Percentiles rank a stretch among this genome's conserved stretches.
Evolutionary conservation across 768 basidiomycete species (phyloP).

Genomic region (Thelephora ganbajun): DNA sequence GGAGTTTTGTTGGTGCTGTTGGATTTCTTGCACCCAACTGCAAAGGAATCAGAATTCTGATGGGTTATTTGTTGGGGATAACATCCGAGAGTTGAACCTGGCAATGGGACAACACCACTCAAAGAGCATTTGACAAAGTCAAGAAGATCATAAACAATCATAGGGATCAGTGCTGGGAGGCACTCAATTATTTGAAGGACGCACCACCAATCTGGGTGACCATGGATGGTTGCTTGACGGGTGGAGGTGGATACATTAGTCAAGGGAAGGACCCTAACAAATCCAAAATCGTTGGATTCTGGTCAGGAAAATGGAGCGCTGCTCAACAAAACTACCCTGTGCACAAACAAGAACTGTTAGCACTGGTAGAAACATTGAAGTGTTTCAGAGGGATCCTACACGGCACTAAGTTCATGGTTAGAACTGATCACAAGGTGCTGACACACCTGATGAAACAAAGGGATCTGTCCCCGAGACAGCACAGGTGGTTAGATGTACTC

Average conservation of each 20-base stretch:
- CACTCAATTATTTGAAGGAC: conserved; percentile 12
- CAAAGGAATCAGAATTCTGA: conserved; percentile 20
- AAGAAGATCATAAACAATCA: too few relatives aligned
- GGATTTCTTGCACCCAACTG: conserved; percentile 22
- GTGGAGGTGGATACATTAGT: conserved; percentile 10
- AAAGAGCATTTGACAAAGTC: conserved; percentile 19
- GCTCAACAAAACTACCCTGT: conserved; percentile 22
- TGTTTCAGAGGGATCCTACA: conserved; percentile 15
- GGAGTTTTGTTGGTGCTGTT: conserved; percentile 20
- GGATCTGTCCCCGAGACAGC: conserved; percentile 14
- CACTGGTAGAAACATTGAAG: conserved; percentile 23
- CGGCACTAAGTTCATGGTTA: conserved; percentile 12
- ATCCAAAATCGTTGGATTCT: conserved; percentile 13
- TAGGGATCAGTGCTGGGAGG: conserved; percentile 10
- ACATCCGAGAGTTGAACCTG: conserved; percentile 8
- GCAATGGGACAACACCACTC: conserved; percentile 17
- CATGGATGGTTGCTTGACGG: conserved; percentile 13
- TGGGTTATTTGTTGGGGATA: conserved; percentile 18
- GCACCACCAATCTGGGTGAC: conserved; percentile 12
- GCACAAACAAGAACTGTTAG: conserved; percentile 23
- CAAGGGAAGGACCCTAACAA: conserved; percentile 12
- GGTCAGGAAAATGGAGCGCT: conserved; percentile 14
- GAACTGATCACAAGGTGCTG: conserved; percentile 18
- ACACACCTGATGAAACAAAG: conserved; percentile 11
- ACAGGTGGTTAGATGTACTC: conserved; percentile 15